Base-by-base conservation (phyloP, 1,139 yeast genomes). In the Suhomyces panamericanus region DNA sequence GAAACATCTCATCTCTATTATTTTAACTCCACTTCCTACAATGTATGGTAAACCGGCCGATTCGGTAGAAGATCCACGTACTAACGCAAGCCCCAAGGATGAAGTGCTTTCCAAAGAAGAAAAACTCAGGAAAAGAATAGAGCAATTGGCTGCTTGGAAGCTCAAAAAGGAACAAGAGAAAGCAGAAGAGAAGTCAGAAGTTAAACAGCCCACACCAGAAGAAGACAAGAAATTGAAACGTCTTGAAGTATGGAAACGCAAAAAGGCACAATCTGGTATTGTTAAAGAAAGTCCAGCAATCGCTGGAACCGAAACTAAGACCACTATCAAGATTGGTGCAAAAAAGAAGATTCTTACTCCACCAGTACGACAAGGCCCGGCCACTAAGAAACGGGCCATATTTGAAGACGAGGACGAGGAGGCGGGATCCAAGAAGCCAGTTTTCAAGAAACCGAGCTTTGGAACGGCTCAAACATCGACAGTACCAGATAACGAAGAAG, bases 211-310 rank as follows among this genome's bases (percentile, higher is more conserved):
- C 3, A 14, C 15, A 6, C 30, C 24, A 1, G 42, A 29, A n/a
- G 40, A 41, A 3, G 39, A 35, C 10, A 38, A 41, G 36, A 44
- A 44, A 29, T 28, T 41, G 37, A 61, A 62, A 48, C 50, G 71
- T 33, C 59, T 73, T 3, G 77, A 72, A 44, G 72, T 70, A 45
- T 72, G 78, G 77, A 73, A 71, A 46, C 56, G 55, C 55, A 60
- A 62, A 52, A 50, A 64, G 46, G 52, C 55, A 28, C 55, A 51
- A 28, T 48, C 51, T 30, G 43, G 48, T 27, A 20, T 20, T 8
- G 14, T 17, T 41, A 46, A 50, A 40, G 34, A 46, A 11, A 36
- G 41, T 10, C 14, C 44, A 9, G 7, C 20, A n/a, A 17, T n/a
- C 5, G n/a, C 27, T 11, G n/a, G 14, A 17, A 6, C 34, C 8